These are phyloP conservation scores for Cupressus sempervirens DNA, from an alignment of 75 land plant genomes.

Conservation along the genomic window DNA sequence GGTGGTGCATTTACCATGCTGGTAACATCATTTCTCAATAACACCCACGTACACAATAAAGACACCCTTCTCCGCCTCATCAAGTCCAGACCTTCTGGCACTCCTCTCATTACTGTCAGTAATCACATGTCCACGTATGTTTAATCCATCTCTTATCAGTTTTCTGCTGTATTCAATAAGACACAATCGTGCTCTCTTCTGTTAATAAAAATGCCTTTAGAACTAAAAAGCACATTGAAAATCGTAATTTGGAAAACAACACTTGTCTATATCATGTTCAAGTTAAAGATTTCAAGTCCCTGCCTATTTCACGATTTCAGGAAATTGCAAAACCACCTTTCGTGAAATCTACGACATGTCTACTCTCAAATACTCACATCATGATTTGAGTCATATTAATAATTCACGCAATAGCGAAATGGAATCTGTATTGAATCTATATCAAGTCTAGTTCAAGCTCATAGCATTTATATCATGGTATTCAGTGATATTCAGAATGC, in stretches of 20 bases:
- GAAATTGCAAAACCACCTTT: neutral
- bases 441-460: neutral
- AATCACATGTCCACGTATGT: slow-evolving; percentile 99
- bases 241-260: too few relatives aligned
- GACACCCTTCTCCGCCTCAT: slow-evolving; percentile 71
- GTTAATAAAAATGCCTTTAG: neutral
- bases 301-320: neutral
- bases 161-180: neutral
- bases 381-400: neutral
- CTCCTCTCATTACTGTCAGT: slow-evolving; percentile 95
- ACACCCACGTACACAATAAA: slow-evolving; percentile 65
- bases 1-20: slow-evolving; percentile 67
- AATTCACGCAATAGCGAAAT: neutral
- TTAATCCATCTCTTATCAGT: neutral
- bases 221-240: neutral
- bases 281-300: neutral
- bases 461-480: too few relatives aligned
- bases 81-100: slow-evolving; percentile 63
- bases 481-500: too few relatives aligned
- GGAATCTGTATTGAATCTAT: neutral
- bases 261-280: neutral
- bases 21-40: slow-evolving; percentile 58
- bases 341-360: neutral
- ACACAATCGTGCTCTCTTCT: neutral
- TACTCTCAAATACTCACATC: neutral